Evolutionary conservation across 2,329 filamentous ascomycete species (phyloP).

Genomic region (Neoscytalidium dimidiatum): DNA sequence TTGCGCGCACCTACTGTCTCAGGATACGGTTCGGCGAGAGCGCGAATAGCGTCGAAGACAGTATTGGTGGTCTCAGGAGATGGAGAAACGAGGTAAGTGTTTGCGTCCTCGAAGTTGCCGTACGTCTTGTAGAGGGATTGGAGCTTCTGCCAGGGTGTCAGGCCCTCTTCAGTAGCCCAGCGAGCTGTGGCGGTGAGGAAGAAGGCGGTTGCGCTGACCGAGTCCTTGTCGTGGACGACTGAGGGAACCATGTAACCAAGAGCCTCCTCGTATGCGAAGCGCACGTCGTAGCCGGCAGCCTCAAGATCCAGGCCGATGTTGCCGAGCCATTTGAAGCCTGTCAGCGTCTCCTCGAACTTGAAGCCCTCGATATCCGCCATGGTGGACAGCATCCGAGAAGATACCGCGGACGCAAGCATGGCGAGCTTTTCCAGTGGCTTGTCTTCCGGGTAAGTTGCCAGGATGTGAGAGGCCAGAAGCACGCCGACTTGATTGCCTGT

Average conservation of each 20-base stretch:
- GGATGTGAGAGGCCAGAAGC: constrained; percentile 59
- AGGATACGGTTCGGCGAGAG: constrained; percentile 42
- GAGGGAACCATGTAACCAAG: constrained; percentile 67
- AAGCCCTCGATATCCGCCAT: constrained; percentile 59
- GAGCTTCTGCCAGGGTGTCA: constrained; percentile 60
- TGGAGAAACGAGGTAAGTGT: constrained; percentile 64
- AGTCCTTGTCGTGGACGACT: constrained; percentile 66
- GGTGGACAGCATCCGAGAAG: constrained; percentile 61
- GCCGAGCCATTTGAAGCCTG: constrained; percentile 69
- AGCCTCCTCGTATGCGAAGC: constrained; percentile 66
- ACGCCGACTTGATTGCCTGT: constrained; percentile 67
- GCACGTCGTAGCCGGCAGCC: constrained; percentile 50
- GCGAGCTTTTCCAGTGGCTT: constrained; percentile 46
- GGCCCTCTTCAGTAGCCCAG: constrained; percentile 52
- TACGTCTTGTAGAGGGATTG: constrained; percentile 59
- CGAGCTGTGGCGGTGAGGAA: constrained; percentile 58
- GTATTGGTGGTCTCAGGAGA: constrained; percentile 52
- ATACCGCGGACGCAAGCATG: constrained; percentile 65
- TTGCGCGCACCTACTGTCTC: constrained; percentile 52
- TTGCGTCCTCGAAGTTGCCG: constrained; percentile 64
- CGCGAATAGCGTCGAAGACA: constrained; percentile 59
- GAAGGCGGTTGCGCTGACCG: constrained; percentile 60
- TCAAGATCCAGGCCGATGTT: constrained; percentile 59
- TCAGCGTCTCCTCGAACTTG: constrained; percentile 62
- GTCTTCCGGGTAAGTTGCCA: constrained; percentile 47